These are phyloP conservation scores for Chytriomyces confervae DNA, from an alignment of 192 early-diverging fungal genomes.

Conservation along the genomic window DNA sequence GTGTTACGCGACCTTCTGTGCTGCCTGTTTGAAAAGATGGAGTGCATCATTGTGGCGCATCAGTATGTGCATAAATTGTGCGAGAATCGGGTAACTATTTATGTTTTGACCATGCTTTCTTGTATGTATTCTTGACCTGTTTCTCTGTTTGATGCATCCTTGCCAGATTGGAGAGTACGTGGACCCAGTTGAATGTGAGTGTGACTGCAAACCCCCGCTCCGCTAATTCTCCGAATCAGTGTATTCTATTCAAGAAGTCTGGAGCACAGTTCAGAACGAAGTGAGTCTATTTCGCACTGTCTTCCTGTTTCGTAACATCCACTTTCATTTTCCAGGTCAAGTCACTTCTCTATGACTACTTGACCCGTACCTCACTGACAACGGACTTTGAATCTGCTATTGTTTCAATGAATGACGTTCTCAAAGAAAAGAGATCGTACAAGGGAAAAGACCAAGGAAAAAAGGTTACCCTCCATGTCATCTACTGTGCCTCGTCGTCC, in stretches of 20 bases:
- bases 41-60: constrained; percentile 49
- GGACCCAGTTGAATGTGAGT: neutral
- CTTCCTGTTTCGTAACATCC: neutral
- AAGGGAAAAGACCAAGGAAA: constrained; percentile 31
- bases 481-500: constrained; percentile 27
- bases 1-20: constrained; percentile 42
- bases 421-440: constrained; percentile 47
- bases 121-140: neutral
- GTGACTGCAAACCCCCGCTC: neutral
- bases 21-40: constrained; percentile 46
- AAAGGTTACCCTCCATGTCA: constrained; percentile 1
- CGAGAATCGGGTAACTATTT: constrained; percentile 14
- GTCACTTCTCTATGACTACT: constrained; percentile 61
- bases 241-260: constrained; percentile 58
- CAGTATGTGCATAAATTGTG: constrained; percentile 38
- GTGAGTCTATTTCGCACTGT: neutral
- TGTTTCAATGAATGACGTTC: constrained; percentile 52
- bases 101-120: neutral
- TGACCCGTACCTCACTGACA: constrained; percentile 41
- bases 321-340: constrained; percentile 42
- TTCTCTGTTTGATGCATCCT: neutral
- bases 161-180: constrained; percentile 16
- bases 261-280: constrained; percentile 60
- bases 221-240: constrained; percentile 18
- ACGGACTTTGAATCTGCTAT: constrained; percentile 33